Conservation (phyloP, 208 protist species). For the Porcisia hertigi region DNA sequence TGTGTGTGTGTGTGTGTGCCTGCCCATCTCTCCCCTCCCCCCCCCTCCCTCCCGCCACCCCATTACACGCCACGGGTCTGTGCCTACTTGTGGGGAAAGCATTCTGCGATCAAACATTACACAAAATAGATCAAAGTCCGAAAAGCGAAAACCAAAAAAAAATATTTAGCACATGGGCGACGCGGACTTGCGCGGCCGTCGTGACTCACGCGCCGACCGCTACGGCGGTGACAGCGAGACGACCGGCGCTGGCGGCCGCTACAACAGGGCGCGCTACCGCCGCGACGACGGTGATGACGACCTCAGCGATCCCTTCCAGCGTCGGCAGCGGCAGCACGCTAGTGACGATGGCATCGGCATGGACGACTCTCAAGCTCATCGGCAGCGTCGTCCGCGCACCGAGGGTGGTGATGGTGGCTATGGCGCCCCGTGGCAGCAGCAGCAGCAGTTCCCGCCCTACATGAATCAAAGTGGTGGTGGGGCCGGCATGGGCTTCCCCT, state of each 20-base stretch:
- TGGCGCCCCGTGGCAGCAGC: constrained; percentile 21
- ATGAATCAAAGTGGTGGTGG: neutral
- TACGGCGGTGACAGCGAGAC: constrained; percentile 11
- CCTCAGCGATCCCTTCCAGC: neutral
- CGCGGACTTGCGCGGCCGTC: constrained; percentile 12
- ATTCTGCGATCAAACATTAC: too few species aligned
- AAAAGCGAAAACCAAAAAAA: neutral
- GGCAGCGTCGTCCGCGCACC: neutral
- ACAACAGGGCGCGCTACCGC: constrained; percentile 30
- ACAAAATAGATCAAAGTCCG: neutral
- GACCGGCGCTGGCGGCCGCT: constrained; percentile 18
- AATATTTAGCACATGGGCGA: constrained; percentile 11
- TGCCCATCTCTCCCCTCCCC: too few species aligned
- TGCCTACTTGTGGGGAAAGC: too few species aligned
- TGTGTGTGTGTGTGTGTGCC: too few species aligned
- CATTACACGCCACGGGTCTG: too few species aligned
- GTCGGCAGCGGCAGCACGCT: neutral
- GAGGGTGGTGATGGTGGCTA: constrained; percentile 11
- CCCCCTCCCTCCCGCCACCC: too few species aligned
- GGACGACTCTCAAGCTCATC: neutral
- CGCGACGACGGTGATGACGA: constrained; percentile 13
- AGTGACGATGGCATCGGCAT: constrained; percentile 2
- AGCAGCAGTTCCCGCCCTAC: constrained; percentile 14
- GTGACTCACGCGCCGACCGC: constrained; percentile 30
- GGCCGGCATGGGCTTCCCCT: constrained; percentile 2